phyloP scores from a whole-genome alignment of 208 protist species.

The Wallacemonas sp. region DNA sequence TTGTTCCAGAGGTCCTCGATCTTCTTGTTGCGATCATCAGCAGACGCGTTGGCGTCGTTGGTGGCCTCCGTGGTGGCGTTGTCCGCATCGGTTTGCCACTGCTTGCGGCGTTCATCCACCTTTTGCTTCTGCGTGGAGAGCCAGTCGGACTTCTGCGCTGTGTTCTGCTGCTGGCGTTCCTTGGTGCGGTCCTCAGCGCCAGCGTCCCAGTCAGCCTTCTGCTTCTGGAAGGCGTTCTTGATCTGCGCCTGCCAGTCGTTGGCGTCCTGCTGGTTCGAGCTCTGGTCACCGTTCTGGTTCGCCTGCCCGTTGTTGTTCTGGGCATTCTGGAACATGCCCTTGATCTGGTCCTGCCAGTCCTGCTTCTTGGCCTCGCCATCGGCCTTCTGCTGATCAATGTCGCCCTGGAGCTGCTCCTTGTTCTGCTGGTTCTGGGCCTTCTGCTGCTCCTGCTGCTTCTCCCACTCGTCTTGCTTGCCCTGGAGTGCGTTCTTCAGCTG shows the following conservation, averaged over 20 bases:
- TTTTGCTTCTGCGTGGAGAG: slow-evolving; percentile 7
- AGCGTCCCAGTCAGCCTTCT: slow-evolving; percentile 15
- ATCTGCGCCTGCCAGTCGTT: slow-evolving; percentile 7
- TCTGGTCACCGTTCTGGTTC: neutral
- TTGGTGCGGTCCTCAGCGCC: slow-evolving; percentile 12
- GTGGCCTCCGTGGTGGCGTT: neutral
- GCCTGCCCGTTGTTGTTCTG: neutral
- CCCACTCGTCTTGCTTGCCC: neutral
- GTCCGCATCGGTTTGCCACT: slow-evolving; percentile 4
- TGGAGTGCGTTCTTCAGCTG: neutral
- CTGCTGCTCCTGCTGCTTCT: slow-evolving; percentile 1
- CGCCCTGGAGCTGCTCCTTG: neutral
- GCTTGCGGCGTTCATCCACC: slow-evolving; percentile 8
- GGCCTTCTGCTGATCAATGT: neutral
- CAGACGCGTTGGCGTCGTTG: neutral
- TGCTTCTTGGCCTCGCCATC: neutral
- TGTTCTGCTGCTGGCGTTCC: slow-evolving; percentile 12
- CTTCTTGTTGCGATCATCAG: slow-evolving; percentile 3
- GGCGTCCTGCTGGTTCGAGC: neutral
- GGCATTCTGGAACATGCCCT: neutral
- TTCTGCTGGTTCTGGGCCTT: slow-evolving; percentile 13
- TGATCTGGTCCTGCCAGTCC: neutral
- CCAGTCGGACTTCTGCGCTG: slow-evolving; percentile 14
- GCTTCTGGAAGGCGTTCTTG: slow-evolving; percentile 2
- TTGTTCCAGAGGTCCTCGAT: slow-evolving; percentile 16